Evolutionary conservation across 176 grass and related monocot species (phyloP).

Genomic region (Cymbopogon citratus): DNA sequence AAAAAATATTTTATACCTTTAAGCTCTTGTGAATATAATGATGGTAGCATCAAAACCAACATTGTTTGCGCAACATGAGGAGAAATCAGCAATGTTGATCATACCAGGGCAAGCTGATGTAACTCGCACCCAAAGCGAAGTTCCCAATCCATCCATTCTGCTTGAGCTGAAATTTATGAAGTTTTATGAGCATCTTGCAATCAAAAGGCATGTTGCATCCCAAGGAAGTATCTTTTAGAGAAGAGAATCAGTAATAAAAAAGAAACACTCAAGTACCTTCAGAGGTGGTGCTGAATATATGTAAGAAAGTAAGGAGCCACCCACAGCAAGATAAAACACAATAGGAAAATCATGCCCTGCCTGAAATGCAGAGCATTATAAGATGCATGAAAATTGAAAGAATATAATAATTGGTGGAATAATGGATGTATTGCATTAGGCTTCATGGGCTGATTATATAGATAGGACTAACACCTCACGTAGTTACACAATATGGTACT

Average conservation of each 20-base stretch:
- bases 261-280: constrained; percentile 54
- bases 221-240: constrained; percentile 16
- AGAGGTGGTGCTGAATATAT: constrained; percentile 98
- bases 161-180: constrained; percentile 56
- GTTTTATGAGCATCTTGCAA: not conserved
- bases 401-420: too few species aligned
- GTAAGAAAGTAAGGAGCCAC: constrained; percentile 96
- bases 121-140: constrained; percentile 92
- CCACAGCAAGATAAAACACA: constrained; percentile 90
- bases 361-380: constrained; percentile 49
- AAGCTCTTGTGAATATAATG: constrained; percentile 19
- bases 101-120: constrained; percentile 95
- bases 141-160: constrained; percentile 99
- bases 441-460: too few species aligned
- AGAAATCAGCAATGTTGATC: not conserved
- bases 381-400: constrained; percentile 15
- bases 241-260: not conserved
- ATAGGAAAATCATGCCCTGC: constrained; percentile 84
- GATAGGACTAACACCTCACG: too few species aligned
- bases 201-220: not conserved
- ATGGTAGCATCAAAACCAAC: not conserved
- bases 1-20: constrained; percentile 25
- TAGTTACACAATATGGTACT: too few species aligned
- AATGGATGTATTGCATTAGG: too few species aligned
- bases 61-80: constrained; percentile 10